Base-by-base conservation (phyloP, 495 filamentous ascomycete genomes). In the Cetradonia linearis region DNA sequence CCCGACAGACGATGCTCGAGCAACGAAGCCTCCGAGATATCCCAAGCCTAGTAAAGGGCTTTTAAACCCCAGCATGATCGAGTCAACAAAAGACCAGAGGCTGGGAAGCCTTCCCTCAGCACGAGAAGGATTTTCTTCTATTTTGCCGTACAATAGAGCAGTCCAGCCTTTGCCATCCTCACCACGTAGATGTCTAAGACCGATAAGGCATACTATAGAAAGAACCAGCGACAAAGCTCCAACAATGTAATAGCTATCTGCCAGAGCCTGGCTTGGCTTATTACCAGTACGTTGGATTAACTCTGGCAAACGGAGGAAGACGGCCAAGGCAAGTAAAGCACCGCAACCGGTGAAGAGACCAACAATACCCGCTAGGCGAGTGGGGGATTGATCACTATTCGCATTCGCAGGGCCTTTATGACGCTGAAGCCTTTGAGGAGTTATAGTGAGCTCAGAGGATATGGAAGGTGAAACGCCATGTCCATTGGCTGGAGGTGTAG, bases 11-110 rank as follows among this genome's bases (percentile, higher is more conserved):
- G 89, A 95, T 13, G 93, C 89, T 55, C 93, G 84, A 5, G 94
- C 93, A 1, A 97, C 92, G 63, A 99, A 96, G 18, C 92, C 92
- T 59, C 91, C 93, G 1, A 96, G 73, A 66, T 97, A 99, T 20
- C 87, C 89, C 0, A 97, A 78, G 42, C 84, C 83, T 67, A 99
- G 92, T 54, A 84, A 80, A 28, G 79, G 75, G 68, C 92, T 85
- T 25, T 75, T 82, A 63, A 88, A 81, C 14, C 87, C 92, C n/a
- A 95, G 74, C 9, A 73, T 71, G 46, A 91, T 68, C 0, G 90
- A 83, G n/a, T 83, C 79, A 2, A 76, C 70, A 33, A 95, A 64
- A 31, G 74, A 40, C 42, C 52, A 28, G 18, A 57, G 18, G n/a
- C 31, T 55, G 2, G 50, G 37, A n/a, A 34, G 5, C 16, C 13